Evolutionary conservation across 2,329 filamentous ascomycete genomes (phyloP).

Genomic region (Golovinomyces cichoracearum): DNA sequence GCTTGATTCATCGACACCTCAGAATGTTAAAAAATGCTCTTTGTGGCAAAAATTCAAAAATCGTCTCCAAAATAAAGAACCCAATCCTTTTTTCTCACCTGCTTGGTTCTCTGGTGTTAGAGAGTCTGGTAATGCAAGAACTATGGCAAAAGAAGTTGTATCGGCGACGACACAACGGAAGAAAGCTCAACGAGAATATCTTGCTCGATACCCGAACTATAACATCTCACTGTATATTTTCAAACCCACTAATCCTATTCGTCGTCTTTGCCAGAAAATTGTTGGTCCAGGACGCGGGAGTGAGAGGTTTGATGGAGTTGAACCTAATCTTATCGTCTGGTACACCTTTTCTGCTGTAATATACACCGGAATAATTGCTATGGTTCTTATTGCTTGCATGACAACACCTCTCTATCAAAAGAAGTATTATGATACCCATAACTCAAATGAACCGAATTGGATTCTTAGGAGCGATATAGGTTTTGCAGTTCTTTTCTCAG

Average conservation of each 20-base stretch:
- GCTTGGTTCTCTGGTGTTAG: constrained; percentile 31
- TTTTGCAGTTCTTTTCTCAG: constrained; percentile 64
- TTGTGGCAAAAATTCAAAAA: constrained; percentile 34
- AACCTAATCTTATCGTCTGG: constrained; percentile 74
- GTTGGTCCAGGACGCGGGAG: constrained; percentile 75
- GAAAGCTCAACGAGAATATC: constrained; percentile 70
- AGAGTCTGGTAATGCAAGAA: constrained; percentile 56
- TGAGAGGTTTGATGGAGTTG: constrained; percentile 68
- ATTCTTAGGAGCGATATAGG: constrained; percentile 83
- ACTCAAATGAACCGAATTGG: constrained; percentile 49
- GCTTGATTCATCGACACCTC: constrained; percentile 13
- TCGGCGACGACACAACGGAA: constrained; percentile 60
- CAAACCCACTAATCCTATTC: constrained; percentile 47
- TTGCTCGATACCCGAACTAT: constrained; percentile 65
- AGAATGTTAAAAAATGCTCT: constrained; percentile 31
- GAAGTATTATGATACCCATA: constrained; percentile 43
- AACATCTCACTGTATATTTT: constrained; percentile 85
- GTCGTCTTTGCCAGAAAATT: constrained; percentile 61
- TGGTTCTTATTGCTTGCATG: constrained; percentile 89
- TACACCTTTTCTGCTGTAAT: constrained; percentile 83
- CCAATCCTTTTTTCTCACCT: constrained; percentile 84
- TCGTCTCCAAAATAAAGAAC: constrained; percentile 38
- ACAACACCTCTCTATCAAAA: constrained; percentile 88
- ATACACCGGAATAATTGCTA: constrained; percentile 78
- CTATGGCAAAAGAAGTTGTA: constrained; percentile 77